These are phyloP conservation scores for Datura wrightii DNA, from an alignment of 257 asterid genomes.

Conservation along the genomic window DNA sequence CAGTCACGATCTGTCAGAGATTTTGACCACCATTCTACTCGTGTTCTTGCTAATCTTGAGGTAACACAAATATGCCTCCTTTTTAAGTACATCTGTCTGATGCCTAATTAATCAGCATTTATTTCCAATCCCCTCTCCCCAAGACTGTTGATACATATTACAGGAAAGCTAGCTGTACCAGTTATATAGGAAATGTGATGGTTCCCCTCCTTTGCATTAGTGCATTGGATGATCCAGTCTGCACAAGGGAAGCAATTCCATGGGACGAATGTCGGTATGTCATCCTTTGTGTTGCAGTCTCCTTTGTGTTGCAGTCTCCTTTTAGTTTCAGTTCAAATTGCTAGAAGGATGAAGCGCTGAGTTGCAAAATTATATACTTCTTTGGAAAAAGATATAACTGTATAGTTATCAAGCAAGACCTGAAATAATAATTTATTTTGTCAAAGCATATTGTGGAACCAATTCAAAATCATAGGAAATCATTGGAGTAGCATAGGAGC, in stretches of 20 bases:
- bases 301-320: constrained; percentile 12
- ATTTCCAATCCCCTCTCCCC: not conserved
- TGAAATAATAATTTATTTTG: not conserved
- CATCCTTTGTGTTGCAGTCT: constrained; percentile 13
- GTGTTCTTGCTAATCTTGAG: constrained; percentile 77
- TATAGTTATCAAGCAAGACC: not conserved
- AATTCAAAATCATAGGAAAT: too few relatives aligned
- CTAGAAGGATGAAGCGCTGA: not conserved
- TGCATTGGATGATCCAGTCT: constrained; percentile 89
- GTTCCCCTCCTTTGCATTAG: constrained; percentile 91
- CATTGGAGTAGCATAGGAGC: too few relatives aligned
- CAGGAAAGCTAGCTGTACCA: constrained; percentile 75
- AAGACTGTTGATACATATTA: constrained; percentile 94
- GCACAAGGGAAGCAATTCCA: constrained; percentile 93
- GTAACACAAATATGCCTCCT: constrained; percentile 46
- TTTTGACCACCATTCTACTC: constrained; percentile 79
- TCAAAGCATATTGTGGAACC: not conserved
- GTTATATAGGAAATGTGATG: constrained; percentile 69
- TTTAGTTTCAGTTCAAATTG: too few relatives aligned
- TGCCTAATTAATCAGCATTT: constrained; percentile 5
- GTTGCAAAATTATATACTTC: not conserved
- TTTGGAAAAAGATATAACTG: not conserved
- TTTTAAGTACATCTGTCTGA: not conserved
- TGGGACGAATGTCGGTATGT: constrained; percentile 86
- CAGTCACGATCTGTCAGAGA: constrained; percentile 80